A percentile compares a stretch with the other conserved stretches of the same genome.
phyloP scores from a whole-genome alignment of 1,139 yeast species.

The Saccharomyces hybrid region DNA sequence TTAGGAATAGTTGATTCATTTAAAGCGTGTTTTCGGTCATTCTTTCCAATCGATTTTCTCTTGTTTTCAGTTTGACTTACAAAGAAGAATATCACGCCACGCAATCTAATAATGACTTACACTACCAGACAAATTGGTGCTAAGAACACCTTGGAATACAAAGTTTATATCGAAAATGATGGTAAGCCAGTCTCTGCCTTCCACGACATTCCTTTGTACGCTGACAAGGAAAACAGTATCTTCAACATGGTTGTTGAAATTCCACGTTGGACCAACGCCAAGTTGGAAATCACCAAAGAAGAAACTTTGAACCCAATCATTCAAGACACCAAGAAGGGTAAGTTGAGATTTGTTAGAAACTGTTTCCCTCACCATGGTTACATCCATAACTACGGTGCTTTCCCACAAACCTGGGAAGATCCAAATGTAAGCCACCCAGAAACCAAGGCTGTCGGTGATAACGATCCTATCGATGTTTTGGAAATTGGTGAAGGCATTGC shows the following conservation, averaged over 20 bases:
- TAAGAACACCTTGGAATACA: conserved; percentile 85
- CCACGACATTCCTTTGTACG: conserved; percentile 69
- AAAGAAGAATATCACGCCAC: background rate
- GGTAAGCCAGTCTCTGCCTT: conserved; percentile 67
- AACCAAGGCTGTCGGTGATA: conserved; percentile 78
- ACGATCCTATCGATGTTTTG: conserved; percentile 86
- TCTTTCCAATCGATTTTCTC: background rate
- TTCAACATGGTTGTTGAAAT: conserved; percentile 85
- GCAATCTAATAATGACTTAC: conserved; percentile 46
- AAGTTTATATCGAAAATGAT: conserved; percentile 63
- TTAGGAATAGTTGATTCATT: background rate
- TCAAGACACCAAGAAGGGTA: conserved; percentile 81
- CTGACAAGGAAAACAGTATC: conserved; percentile 56
- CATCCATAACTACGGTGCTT: conserved; percentile 88
- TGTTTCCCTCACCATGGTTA: conserved; percentile 88
- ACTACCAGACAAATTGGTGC: conserved; percentile 85
- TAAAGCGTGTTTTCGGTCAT: background rate
- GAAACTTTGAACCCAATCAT: conserved; percentile 68
- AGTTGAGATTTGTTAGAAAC: conserved; percentile 76
- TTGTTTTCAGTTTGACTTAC: background rate
- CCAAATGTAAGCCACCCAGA: conserved; percentile 64
- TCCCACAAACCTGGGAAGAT: conserved; percentile 96
- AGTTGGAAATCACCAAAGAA: conserved; percentile 72
- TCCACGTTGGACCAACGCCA: conserved; percentile 88
- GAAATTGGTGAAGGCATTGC: conserved; percentile 75